Evolutionary conservation across 257 asterid species (phyloP).

Genomic region (Solanum sitiens): DNA sequence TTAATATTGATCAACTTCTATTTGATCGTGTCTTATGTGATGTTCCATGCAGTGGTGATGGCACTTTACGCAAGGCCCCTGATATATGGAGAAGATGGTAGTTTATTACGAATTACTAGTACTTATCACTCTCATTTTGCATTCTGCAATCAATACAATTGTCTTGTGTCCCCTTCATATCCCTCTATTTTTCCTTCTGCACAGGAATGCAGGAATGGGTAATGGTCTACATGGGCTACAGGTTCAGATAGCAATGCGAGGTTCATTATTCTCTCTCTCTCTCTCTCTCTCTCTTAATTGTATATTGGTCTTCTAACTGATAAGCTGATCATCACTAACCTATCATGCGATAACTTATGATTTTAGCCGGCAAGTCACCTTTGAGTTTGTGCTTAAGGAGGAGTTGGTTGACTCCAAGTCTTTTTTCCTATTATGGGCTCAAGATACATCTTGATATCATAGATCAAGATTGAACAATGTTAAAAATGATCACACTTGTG

Average conservation of each 20-base stretch:
- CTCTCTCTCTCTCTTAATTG: background rate
- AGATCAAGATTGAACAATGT: background rate
- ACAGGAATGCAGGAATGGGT: constrained; percentile 83
- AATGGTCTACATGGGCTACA: constrained; percentile 92
- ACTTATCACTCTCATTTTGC: background rate
- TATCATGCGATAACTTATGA: background rate
- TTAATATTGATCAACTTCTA: constrained; percentile 54
- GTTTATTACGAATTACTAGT: background rate
- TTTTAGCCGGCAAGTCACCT: background rate
- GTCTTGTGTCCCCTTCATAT: background rate
- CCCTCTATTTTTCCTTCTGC: background rate
- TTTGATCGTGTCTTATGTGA: constrained; percentile 98
- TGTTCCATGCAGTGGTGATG: constrained; percentile 99
- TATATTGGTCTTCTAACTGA: background rate
- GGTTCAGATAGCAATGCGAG: constrained; percentile 96
- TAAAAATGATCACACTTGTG: background rate
- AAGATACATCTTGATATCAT: background rate
- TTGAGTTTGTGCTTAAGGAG: background rate
- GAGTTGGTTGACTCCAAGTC: background rate
- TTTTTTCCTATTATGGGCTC: background rate
- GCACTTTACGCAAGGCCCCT: constrained; percentile 97
- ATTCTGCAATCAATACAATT: background rate
- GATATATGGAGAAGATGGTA: constrained; percentile 99
- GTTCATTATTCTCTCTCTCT: constrained; percentile 17
- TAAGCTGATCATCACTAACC: background rate